These are phyloP conservation scores for Leccinum subspadiceum DNA, from an alignment of 1,284 basidiomycete genomes.

Conservation along the genomic window DNA sequence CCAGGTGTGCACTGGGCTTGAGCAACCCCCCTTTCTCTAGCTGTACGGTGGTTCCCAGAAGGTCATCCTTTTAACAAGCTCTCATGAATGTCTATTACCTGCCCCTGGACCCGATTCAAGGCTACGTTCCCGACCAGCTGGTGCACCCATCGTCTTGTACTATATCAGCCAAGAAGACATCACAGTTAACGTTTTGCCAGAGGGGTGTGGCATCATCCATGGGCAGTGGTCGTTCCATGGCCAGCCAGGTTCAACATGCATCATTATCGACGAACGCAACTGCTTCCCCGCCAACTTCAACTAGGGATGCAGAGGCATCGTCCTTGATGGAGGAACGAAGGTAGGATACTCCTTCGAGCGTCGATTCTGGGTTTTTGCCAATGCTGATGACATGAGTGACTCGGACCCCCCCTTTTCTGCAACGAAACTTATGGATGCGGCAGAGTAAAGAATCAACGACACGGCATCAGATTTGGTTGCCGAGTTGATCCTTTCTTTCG, in stretches of 20 bases:
- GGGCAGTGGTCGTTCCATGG: no score
- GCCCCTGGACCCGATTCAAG: no score
- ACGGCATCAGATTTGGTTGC: not conserved
- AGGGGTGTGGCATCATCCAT: no score
- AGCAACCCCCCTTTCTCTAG: no score
- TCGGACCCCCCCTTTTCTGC: constrained; percentile 1
- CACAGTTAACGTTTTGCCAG: no score
- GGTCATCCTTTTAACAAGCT: no score
- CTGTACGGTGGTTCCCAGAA: no score
- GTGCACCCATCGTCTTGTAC: no score
- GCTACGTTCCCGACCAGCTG: no score
- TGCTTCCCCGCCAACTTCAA: constrained; percentile 1
- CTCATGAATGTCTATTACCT: no score
- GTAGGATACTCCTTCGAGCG: constrained; percentile 6
- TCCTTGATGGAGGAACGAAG: constrained; percentile 14
- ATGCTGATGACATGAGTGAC: constrained; percentile 18
- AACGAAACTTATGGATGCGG: constrained; percentile 5
- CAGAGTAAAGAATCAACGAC: not conserved
- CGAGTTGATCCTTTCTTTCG: not conserved
- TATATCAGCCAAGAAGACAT: no score
- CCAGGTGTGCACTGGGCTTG: no score
- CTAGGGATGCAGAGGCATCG: constrained; percentile 7
- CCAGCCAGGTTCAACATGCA: not conserved
- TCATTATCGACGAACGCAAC: constrained; percentile 4
- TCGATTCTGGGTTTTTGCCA: constrained; percentile 5